These are phyloP conservation scores for Olyra latifolia DNA, from an alignment of 176 grass and related monocot genomes.

Conservation along the genomic window DNA sequence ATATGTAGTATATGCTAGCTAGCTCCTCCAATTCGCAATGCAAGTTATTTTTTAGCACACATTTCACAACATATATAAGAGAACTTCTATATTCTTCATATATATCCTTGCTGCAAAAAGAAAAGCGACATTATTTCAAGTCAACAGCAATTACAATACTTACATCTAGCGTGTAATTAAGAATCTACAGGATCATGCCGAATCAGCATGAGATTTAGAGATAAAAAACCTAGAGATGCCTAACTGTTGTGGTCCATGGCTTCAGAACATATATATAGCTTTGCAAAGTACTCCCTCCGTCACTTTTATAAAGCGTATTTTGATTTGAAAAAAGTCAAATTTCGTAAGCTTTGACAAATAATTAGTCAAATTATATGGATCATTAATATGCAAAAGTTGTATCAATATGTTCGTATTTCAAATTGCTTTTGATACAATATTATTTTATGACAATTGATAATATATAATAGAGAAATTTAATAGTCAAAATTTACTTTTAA, in stretches of 20 bases:
- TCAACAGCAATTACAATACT: not conserved
- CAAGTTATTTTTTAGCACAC: not conserved
- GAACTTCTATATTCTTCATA: not conserved
- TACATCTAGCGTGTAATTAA: not conserved
- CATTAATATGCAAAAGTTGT: too few relatives aligned
- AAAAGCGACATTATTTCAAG: not conserved
- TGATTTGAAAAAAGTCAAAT: too few relatives aligned
- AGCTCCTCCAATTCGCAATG: not conserved
- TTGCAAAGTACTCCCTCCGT: too few relatives aligned
- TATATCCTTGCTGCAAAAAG: not conserved
- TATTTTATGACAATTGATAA: too few relatives aligned
- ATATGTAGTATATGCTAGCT: too few relatives aligned
- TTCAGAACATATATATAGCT: slow-evolving; percentile 1
- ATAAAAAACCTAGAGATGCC: not conserved
- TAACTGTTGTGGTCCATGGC: slow-evolving; percentile 48
- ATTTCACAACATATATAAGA: not conserved
- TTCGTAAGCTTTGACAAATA: too few relatives aligned
- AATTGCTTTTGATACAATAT: too few relatives aligned
- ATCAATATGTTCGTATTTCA: too few relatives aligned
- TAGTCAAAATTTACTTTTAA: too few relatives aligned
- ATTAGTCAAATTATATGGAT: too few relatives aligned
- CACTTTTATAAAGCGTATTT: too few relatives aligned
- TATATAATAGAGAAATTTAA: too few relatives aligned
- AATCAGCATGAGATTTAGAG: slow-evolving; percentile 4
- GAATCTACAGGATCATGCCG: slow-evolving; percentile 24